These are phyloP conservation scores for Brassica carinata DNA, from an alignment of 345 rosid genomes.

Conservation along the genomic window DNA sequence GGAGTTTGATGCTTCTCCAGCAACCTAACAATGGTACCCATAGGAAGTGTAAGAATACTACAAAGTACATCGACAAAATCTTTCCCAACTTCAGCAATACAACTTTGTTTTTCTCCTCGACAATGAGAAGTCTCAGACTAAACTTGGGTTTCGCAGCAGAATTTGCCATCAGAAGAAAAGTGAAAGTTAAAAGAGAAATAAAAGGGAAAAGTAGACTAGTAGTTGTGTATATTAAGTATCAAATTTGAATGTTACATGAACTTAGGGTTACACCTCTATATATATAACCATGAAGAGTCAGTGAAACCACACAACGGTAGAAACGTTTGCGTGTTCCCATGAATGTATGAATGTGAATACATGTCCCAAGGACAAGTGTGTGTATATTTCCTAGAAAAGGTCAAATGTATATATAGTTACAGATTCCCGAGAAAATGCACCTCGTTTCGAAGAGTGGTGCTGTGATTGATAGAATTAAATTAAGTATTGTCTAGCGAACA, in stretches of 20 bases:
- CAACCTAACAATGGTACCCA: constrained; percentile 31
- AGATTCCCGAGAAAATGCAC: too few species aligned
- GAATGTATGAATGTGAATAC: not conserved
- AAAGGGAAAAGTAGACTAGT: not conserved
- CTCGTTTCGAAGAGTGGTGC: too few species aligned
- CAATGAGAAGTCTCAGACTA: constrained; percentile 32
- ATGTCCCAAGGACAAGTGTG: not conserved
- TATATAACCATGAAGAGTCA: not conserved
- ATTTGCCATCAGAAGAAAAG: not conserved
- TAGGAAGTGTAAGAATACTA: constrained; percentile 31
- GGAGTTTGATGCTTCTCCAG: constrained; percentile 26
- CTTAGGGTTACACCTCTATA: not conserved
- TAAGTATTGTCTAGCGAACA: too few species aligned
- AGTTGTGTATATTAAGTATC: not conserved
- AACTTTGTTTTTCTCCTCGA: constrained; percentile 28
- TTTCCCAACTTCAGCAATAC: constrained; percentile 39
- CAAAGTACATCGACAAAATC: constrained; percentile 39
- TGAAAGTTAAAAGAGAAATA: not conserved
- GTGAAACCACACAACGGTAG: not conserved
- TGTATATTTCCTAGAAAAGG: not conserved
- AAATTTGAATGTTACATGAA: not conserved
- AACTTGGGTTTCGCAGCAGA: not conserved
- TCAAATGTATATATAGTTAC: too few species aligned
- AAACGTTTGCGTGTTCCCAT: constrained; percentile 9
- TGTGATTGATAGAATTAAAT: too few species aligned